Conservation (phyloP, 352 stramenopile species). For the Phytophthora multivora region DNA sequence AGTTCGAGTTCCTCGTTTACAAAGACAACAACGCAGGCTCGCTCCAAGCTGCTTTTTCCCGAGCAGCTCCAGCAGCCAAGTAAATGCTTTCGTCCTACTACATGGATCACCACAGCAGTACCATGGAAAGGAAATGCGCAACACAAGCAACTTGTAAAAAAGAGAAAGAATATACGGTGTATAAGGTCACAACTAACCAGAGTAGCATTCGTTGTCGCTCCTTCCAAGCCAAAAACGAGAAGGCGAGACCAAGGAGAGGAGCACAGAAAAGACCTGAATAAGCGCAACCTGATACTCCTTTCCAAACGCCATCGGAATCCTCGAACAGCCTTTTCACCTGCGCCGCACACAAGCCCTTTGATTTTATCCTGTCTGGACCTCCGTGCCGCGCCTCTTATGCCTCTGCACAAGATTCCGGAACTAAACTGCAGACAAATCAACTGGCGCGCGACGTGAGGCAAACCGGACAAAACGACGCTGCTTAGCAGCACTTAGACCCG, state of each 20-base stretch:
- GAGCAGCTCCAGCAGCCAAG: constrained; percentile 5
- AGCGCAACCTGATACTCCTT: constrained; percentile 10
- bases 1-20: constrained; percentile 81
- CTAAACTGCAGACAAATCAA: constrained; percentile 30
- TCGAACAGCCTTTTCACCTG: constrained; percentile 34
- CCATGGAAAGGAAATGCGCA: not conserved
- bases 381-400: constrained; percentile 9
- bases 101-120: not conserved
- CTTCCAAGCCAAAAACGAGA: constrained; percentile 39
- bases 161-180: constrained; percentile 48
- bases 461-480: constrained; percentile 53
- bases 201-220: constrained; percentile 45
- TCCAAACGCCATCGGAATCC: constrained; percentile 24
- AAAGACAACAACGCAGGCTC: constrained; percentile 42
- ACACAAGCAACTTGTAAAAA: constrained; percentile 28
- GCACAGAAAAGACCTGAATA: constrained; percentile 8
- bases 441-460: constrained; percentile 22
- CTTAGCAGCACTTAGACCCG: constrained; percentile 87
- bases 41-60: constrained; percentile 27
- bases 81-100: not conserved
- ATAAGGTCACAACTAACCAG: constrained; percentile 56
- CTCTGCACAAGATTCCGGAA: constrained; percentile 23
- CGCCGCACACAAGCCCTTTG: constrained; percentile 26
- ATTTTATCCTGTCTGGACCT: constrained; percentile 29
- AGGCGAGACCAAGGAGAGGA: constrained; percentile 18